Evolutionary conservation across 2,329 filamentous ascomycete species (phyloP).

Genomic region (Ilyonectria robusta): DNA sequence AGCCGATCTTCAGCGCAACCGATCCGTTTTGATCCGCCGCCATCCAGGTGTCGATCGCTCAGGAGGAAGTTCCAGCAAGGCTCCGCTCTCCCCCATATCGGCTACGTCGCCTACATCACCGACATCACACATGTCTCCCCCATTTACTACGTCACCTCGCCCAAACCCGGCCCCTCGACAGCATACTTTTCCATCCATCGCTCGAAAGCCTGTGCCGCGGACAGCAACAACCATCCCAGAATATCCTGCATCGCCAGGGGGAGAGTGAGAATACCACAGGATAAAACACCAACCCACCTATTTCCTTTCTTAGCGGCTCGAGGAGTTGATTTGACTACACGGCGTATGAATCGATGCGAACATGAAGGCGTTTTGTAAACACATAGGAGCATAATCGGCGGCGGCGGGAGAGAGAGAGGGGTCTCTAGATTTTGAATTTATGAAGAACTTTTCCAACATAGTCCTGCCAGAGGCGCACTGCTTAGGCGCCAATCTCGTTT

Average conservation of each 20-base stretch:
- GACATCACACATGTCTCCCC: neutral
- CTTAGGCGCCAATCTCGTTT: conserved; percentile 63
- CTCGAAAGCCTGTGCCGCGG: conserved; percentile 35
- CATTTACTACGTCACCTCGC: neutral
- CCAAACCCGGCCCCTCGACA: conserved; percentile 14
- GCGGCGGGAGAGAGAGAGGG: neutral
- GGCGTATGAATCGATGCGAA: conserved; percentile 21
- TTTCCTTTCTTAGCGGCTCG: neutral
- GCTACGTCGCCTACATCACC: conserved; percentile 3
- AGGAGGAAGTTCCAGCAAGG: conserved; percentile 10
- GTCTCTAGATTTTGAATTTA: conserved; percentile 21
- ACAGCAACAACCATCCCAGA: conserved; percentile 28
- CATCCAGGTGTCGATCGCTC: conserved; percentile 49
- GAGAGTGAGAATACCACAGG: conserved; percentile 6
- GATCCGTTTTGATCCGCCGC: conserved; percentile 44
- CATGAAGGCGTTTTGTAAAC: conserved; percentile 18
- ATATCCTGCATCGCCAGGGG: conserved; percentile 30
- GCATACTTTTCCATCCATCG: conserved; percentile 32
- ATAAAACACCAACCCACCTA: conserved; percentile 7
- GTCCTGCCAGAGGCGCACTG: neutral
- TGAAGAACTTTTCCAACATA: conserved; percentile 17
- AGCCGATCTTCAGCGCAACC: conserved; percentile 51
- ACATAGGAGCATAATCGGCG: conserved; percentile 20
- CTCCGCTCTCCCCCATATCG: conserved; percentile 14
- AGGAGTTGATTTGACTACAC: conserved; percentile 19